Conservation (phyloP, 225 moss, liverwort and hornwort genomes). For the Straminergon stramineum region DNA sequence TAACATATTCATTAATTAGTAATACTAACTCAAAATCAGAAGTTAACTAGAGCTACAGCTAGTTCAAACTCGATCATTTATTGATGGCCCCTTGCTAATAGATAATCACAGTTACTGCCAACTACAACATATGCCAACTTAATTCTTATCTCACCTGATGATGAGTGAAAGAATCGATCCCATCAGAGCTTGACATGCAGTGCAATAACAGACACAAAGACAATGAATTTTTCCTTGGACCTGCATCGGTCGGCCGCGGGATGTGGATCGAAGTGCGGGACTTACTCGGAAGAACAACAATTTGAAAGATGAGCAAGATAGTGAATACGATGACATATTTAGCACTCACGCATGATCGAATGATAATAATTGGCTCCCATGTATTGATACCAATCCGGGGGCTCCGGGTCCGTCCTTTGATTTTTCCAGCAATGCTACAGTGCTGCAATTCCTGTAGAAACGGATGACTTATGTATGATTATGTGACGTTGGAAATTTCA, state of each 20-base stretch:
- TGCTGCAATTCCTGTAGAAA: not conserved
- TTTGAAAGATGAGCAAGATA: not conserved
- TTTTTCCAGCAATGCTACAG: not conserved
- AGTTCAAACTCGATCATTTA: not conserved
- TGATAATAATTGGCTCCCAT: not conserved
- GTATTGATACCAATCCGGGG: not conserved
- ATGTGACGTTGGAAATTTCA: not conserved
- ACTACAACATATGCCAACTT: not conserved
- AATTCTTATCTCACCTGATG: not conserved
- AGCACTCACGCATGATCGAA: not conserved
- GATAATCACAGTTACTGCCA: not conserved
- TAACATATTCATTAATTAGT: not conserved
- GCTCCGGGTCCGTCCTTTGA: not conserved
- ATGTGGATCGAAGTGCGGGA: not conserved
- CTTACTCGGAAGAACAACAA: not conserved
- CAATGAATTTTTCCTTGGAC: not conserved
- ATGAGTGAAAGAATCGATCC: not conserved
- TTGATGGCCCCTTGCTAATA: not conserved
- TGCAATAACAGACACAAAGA: not conserved
- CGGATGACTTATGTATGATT: not conserved
- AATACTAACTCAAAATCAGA: not conserved
- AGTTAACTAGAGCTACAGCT: not conserved
- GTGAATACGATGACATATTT: not conserved
- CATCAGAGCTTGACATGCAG: not conserved
- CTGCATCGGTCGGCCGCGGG: not conserved